Conservation (phyloP, 768 basidiomycete genomes). For the Collybia mongolica region DNA sequence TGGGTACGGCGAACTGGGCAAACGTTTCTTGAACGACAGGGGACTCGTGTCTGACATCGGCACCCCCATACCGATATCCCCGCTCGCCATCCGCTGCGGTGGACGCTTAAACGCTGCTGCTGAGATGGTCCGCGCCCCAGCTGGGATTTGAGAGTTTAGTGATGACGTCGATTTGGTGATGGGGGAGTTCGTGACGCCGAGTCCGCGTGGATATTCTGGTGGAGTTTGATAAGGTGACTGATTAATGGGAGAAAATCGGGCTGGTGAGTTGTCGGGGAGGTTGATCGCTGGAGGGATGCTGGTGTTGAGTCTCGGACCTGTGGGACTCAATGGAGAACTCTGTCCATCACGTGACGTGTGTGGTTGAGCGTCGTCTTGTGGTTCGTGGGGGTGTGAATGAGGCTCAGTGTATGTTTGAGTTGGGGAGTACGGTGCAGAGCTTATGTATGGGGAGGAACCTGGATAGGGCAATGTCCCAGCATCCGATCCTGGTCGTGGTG, state of each 20-base stretch:
- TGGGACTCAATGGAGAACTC: not conserved
- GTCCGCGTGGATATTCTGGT: slow-evolving; percentile 40
- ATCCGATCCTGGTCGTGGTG: slow-evolving; percentile 33
- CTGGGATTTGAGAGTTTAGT: slow-evolving; percentile 17
- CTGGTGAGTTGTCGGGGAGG: not conserved
- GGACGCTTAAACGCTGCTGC: slow-evolving; percentile 74
- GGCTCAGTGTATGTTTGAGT: slow-evolving; percentile 1
- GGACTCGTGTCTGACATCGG: slow-evolving; percentile 43
- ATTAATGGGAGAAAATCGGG: slow-evolving; percentile 8
- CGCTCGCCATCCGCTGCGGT: slow-evolving; percentile 29
- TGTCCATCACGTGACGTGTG: slow-evolving; percentile 3
- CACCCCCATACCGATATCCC: slow-evolving; percentile 7
- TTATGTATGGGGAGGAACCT: slow-evolving; percentile 11
- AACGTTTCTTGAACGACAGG: slow-evolving; percentile 45
- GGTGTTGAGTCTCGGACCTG: not conserved
- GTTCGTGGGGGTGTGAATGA: not conserved
- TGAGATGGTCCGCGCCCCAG: slow-evolving; percentile 60
- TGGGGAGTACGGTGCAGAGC: slow-evolving; percentile 4
- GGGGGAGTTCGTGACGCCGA: slow-evolving; percentile 14
- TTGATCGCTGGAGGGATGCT: not conserved
- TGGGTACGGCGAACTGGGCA: slow-evolving; percentile 45
- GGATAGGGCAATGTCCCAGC: slow-evolving; percentile 21
- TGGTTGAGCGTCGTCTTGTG: slow-evolving; percentile 2
- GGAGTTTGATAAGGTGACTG: slow-evolving; percentile 40
- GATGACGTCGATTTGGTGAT: slow-evolving; percentile 15